Conservation (phyloP, 2,329 filamentous ascomycete genomes). For the Aspergillus thermomutatus region DNA sequence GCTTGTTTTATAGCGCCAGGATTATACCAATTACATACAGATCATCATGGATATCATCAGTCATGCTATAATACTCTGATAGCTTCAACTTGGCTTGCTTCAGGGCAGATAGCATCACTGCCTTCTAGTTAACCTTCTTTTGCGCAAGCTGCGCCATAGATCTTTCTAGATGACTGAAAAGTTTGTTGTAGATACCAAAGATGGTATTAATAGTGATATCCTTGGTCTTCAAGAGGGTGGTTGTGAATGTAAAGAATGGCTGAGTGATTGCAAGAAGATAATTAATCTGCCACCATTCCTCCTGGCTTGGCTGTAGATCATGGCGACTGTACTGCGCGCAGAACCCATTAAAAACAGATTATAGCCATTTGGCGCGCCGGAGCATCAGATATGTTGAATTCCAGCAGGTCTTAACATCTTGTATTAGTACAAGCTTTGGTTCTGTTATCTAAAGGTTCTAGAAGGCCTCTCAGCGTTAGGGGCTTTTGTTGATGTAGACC, state of each 20-base stretch:
- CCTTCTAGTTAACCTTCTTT: neutral
- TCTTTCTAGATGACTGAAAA: too few species aligned
- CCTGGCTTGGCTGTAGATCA: neutral
- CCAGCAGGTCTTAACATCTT: too few species aligned
- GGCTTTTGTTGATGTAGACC: too few species aligned
- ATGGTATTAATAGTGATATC: neutral
- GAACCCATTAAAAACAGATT: neutral
- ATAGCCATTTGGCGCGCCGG: neutral
- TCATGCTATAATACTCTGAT: neutral
- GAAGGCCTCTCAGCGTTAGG: too few species aligned
- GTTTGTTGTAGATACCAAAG: neutral
- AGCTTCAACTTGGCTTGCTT: too few species aligned
- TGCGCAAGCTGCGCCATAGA: neutral
- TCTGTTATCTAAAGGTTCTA: too few species aligned
- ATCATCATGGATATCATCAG: neutral
- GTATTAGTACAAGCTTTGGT: too few species aligned
- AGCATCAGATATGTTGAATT: too few species aligned
- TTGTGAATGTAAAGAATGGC: neutral
- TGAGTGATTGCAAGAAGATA: neutral
- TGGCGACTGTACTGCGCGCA: neutral
- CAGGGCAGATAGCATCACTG: neutral
- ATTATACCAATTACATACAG: constrained; percentile 1
- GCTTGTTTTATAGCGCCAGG: neutral
- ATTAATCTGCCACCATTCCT: neutral
- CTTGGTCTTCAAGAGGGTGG: neutral